Evolutionary conservation across 805 yeast genomes (phyloP).

Genomic region (Cyberlindnera lachancei): DNA sequence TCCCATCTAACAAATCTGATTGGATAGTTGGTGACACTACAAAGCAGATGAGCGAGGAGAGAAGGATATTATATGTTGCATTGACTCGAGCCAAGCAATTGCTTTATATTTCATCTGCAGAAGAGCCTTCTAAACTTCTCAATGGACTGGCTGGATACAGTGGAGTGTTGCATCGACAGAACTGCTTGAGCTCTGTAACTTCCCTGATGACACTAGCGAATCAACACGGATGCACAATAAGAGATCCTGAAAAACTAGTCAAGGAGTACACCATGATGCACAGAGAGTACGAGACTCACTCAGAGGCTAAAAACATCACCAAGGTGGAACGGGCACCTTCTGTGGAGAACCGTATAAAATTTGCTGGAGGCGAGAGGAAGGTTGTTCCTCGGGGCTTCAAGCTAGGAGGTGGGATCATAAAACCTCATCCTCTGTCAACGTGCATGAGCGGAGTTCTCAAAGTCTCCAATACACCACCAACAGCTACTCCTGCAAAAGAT

Average conservation of each 20-base stretch:
- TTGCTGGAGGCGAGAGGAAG: not conserved
- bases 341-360: conserved; percentile 1
- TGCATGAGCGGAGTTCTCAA: too few relatives aligned
- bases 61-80: conserved; percentile 84
- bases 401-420: not conserved
- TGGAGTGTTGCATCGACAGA: too few relatives aligned
- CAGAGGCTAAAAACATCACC: too few relatives aligned
- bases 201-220: too few relatives aligned
- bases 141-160: not conserved
- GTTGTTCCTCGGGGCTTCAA: conserved; percentile 1
- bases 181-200: too few relatives aligned
- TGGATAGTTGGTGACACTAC: conserved; percentile 9
- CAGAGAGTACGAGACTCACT: too few relatives aligned
- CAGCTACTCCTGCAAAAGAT: not conserved
- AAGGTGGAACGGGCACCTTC: too few relatives aligned
- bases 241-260: too few relatives aligned
- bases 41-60: conserved; percentile 56
- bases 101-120: conserved; percentile 32
- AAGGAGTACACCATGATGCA: too few relatives aligned
- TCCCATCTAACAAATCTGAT: conserved; percentile 47
- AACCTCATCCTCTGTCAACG: too few relatives aligned
- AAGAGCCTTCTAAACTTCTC: conserved; percentile 1
- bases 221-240: too few relatives aligned
- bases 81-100: conserved; percentile 70
- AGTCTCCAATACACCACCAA: not conserved